Evolutionary conservation across 2,329 filamentous ascomycete genomes (phyloP).

Genomic region (Pseudogymnoascus sp.): DNA sequence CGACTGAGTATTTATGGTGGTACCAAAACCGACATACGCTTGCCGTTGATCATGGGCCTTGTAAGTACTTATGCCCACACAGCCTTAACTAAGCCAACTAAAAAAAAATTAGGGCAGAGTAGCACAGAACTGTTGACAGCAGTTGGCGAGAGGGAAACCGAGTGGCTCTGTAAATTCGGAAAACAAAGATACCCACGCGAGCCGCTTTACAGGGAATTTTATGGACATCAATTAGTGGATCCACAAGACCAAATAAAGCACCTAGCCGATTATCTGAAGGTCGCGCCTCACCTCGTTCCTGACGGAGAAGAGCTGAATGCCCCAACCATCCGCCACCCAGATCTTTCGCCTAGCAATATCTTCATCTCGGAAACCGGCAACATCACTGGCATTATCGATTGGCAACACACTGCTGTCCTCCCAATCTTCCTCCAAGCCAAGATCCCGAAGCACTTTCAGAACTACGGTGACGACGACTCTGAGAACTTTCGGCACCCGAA

Average conservation of each 20-base stretch:
- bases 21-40: constrained; percentile 16
- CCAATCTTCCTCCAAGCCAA: constrained; percentile 25
- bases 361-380: constrained; percentile 22
- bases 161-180: constrained; percentile 16
- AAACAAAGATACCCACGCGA: constrained; percentile 14
- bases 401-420: constrained; percentile 25
- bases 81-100: too few relatives aligned
- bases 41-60: constrained; percentile 15
- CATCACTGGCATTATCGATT: constrained; percentile 25
- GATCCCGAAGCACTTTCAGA: constrained; percentile 29
- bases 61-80: constrained; percentile 10
- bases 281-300: constrained; percentile 16
- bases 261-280: constrained; percentile 16
- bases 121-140: constrained; percentile 16
- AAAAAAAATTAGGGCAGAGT: constrained; percentile 15
- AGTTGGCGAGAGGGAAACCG: constrained; percentile 15
- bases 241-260: constrained; percentile 14
- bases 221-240: constrained; percentile 15
- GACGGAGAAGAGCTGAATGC: constrained; percentile 13
- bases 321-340: constrained; percentile 16
- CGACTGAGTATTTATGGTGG: constrained; percentile 19
- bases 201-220: constrained; percentile 16
- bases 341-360: constrained; percentile 26
- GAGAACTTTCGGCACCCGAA: constrained; percentile 16
- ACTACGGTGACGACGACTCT: constrained; percentile 26